Percentiles rank a stretch among this genome's conserved stretches.
phyloP scores from a whole-genome alignment of 805 yeast species.

The Saccharomycopsis malanga region DNA sequence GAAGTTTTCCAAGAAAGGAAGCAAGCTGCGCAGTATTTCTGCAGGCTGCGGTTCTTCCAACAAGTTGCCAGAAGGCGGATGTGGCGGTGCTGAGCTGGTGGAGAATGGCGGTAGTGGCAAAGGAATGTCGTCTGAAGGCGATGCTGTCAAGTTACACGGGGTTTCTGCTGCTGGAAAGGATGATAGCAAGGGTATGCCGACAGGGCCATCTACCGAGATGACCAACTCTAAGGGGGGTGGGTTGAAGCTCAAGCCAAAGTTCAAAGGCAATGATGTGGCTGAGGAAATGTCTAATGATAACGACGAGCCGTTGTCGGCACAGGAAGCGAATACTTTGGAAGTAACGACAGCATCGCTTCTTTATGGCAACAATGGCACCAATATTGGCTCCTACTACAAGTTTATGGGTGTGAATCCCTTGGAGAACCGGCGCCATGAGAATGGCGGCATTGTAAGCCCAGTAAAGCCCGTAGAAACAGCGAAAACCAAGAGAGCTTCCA shows the following conservation, averaged over 20 bases:
- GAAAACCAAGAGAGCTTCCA: not conserved
- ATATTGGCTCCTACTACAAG: constrained; percentile 13
- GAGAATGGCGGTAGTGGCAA: no score
- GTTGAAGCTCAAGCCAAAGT: not conserved
- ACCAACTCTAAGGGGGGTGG: no score
- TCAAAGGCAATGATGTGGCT: not conserved
- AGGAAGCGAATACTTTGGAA: constrained; percentile 11
- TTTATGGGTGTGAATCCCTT: constrained; percentile 17
- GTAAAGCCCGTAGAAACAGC: not conserved
- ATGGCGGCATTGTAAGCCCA: not conserved
- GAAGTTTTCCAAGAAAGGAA: constrained; percentile 1
- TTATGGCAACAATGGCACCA: constrained; percentile 11
- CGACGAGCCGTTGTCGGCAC: constrained; percentile 13
- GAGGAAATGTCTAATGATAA: not conserved
- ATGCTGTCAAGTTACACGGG: no score
- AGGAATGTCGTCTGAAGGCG: no score
- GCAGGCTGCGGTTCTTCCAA: no score
- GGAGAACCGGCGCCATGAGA: constrained; percentile 3
- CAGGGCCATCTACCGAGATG: no score
- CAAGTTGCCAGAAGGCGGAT: no score
- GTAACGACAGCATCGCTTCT: constrained; percentile 6
- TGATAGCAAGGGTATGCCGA: no score
- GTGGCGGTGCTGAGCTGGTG: no score
- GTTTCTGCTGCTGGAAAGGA: constrained; percentile 1
- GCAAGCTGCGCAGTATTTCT: not conserved